phyloP scores from a whole-genome alignment of 169 alveolate species.

The Plasmodium blacklocki region DNA sequence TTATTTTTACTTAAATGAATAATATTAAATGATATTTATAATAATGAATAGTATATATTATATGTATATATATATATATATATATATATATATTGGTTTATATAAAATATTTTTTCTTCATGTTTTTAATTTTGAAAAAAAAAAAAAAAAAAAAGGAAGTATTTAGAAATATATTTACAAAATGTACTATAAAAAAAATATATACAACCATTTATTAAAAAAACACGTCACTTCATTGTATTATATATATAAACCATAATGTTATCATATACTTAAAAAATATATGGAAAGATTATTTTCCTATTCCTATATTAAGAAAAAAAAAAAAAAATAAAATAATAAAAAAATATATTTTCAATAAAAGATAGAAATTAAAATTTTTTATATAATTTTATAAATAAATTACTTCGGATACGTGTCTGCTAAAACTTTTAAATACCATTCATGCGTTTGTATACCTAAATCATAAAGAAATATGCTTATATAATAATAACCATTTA shows the following conservation, averaged over 20 bases:
- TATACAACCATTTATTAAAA: too few species aligned
- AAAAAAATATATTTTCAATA: constrained; percentile 15
- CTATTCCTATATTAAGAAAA: constrained; percentile 25
- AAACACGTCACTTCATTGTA: too few species aligned
- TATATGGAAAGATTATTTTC: constrained; percentile 33
- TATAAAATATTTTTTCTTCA: too few species aligned
- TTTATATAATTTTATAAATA: constrained; percentile 64
- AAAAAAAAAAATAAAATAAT: constrained; percentile 22
- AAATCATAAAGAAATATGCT: not conserved
- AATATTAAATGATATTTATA: too few species aligned
- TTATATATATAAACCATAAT: too few species aligned
- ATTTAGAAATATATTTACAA: too few species aligned
- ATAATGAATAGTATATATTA: too few species aligned
- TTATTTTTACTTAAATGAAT: too few species aligned
- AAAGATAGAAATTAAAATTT: constrained; percentile 35
- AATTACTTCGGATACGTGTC: constrained; percentile 77
- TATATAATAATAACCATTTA: not conserved
- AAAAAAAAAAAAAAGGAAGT: too few species aligned
- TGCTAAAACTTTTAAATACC: constrained; percentile 76
- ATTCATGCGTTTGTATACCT: constrained; percentile 77
- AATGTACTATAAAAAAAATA: not conserved
- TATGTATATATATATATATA: too few species aligned
- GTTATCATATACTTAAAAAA: constrained; percentile 6
- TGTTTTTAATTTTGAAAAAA: too few species aligned
- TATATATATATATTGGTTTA: too few species aligned